Conservation (phyloP, 345 rosid species). For the Corchorus capsularis region DNA sequence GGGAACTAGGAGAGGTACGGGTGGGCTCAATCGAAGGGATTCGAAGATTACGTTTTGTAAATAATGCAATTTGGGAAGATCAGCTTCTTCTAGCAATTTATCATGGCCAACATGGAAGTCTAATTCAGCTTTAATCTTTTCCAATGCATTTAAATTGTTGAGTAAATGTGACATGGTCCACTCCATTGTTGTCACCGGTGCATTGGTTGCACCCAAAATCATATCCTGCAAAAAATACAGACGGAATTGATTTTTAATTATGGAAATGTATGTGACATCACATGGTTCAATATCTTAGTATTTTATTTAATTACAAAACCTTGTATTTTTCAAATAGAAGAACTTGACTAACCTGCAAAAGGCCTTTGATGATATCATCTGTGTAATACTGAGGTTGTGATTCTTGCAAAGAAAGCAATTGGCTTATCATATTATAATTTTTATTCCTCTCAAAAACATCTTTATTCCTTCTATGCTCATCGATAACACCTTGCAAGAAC, state of each 20-base stretch:
- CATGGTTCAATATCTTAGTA: too few relatives aligned
- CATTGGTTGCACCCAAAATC: slow-evolving; percentile 15
- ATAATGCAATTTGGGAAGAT: slow-evolving; percentile 6
- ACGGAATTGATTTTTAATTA: too few relatives aligned
- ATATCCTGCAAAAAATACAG: neutral
- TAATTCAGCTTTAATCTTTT: slow-evolving; percentile 15
- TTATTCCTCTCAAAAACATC: neutral
- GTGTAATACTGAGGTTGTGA: slow-evolving; percentile 29
- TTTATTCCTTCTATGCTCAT: slow-evolving; percentile 24
- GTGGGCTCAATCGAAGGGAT: neutral
- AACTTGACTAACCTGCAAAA: slow-evolving; percentile 13
- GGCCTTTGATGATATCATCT: slow-evolving; percentile 28
- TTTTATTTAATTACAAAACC: too few relatives aligned
- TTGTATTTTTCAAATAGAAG: neutral
- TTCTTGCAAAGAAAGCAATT: slow-evolving; percentile 36
- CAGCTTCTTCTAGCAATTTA: slow-evolving; percentile 15
- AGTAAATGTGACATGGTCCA: slow-evolving; percentile 28
- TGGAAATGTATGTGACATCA: too few relatives aligned
- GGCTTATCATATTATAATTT: slow-evolving; percentile 26
- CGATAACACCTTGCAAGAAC: slow-evolving; percentile 35
- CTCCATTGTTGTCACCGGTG: slow-evolving; percentile 19
- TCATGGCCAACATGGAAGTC: slow-evolving; percentile 16
- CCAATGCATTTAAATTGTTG: slow-evolving; percentile 15
- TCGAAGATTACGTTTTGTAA: neutral
- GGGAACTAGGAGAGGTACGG: neutral